Percentiles rank a stretch among this genome's conserved stretches.
Conservation (phyloP, 2,329 filamentous ascomycete species). For the Magnaporthiopsis poae region DNA sequence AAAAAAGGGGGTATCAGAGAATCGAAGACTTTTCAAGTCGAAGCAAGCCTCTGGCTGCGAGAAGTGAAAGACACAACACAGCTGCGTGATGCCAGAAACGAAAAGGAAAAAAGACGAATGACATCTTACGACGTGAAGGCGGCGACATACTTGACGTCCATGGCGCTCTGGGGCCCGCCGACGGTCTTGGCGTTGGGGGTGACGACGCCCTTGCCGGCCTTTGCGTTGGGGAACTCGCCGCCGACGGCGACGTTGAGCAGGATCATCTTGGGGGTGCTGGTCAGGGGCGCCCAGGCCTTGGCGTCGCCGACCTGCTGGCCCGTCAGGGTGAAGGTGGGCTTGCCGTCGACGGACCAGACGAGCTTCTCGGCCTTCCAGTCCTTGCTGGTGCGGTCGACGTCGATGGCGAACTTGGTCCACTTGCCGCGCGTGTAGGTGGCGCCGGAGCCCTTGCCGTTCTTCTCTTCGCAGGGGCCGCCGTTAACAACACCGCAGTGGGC, state of each 20-base stretch:
- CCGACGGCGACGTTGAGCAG: slow-evolving; percentile 48
- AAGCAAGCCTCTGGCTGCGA: neutral
- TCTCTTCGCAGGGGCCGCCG: slow-evolving; percentile 33
- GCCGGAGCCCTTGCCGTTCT: slow-evolving; percentile 22
- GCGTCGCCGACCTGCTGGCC: slow-evolving; percentile 35
- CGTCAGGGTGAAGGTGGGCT: slow-evolving; percentile 31
- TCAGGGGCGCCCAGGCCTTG: slow-evolving; percentile 38
- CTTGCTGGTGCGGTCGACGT: slow-evolving; percentile 36
- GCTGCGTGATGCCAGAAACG: neutral
- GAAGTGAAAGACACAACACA: neutral
- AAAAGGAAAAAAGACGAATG: too few species aligned
- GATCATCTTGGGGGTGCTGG: slow-evolving; percentile 40
- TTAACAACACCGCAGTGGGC: slow-evolving; percentile 31
- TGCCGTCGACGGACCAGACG: slow-evolving; percentile 39
- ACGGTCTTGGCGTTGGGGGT: slow-evolving; percentile 36
- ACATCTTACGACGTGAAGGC: slow-evolving; percentile 21
- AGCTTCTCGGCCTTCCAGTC: slow-evolving; percentile 41
- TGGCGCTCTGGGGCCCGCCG: slow-evolving; percentile 36
- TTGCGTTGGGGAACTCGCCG: slow-evolving; percentile 30
- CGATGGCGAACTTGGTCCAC: slow-evolving; percentile 39
- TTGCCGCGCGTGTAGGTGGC: slow-evolving; percentile 18
- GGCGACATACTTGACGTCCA: slow-evolving; percentile 44
- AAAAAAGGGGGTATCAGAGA: neutral
- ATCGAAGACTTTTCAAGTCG: neutral
- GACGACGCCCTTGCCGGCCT: slow-evolving; percentile 14